Percentiles rank a stretch among this genome's conserved stretches.
Evolutionary conservation across 495 filamentous ascomycete genomes (phyloP).

Genomic region (Acidiella bohemica): DNA sequence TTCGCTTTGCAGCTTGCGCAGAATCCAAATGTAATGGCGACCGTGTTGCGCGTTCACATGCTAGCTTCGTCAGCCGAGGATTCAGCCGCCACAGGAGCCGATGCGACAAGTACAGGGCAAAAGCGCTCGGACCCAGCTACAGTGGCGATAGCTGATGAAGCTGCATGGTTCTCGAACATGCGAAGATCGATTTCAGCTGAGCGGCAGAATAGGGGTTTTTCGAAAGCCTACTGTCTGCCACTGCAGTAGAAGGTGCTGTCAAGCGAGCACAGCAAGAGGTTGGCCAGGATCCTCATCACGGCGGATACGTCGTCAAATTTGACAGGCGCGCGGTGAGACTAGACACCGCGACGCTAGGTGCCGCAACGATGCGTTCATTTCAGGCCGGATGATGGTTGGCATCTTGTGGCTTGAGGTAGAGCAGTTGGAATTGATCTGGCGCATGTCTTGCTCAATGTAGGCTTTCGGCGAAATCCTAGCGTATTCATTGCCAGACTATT

Average conservation of each 20-base stretch:
- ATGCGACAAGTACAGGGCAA: background rate
- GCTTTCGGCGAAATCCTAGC: no score
- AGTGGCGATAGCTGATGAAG: no score
- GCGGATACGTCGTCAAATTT: constrained; percentile 65
- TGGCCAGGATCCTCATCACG: constrained; percentile 47
- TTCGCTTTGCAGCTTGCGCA: constrained; percentile 69
- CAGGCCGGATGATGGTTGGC: background rate
- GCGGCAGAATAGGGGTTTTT: constrained; percentile 51
- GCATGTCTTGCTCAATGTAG: no score
- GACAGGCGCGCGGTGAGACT: constrained; percentile 36
- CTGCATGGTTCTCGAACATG: no score
- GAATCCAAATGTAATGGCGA: constrained; percentile 62
- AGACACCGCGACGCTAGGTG: background rate
- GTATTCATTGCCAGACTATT: background rate
- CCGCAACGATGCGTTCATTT: background rate
- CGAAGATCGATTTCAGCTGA: no score
- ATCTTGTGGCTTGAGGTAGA: background rate
- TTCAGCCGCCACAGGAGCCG: background rate
- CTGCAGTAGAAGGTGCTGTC: constrained; percentile 21
- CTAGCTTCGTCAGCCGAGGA: background rate
- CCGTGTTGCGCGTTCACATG: constrained; percentile 44
- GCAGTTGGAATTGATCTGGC: background rate
- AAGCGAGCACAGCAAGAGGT: constrained; percentile 44
- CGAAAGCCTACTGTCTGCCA: constrained; percentile 18
- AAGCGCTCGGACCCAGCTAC: no score